Evolutionary conservation across 2,329 filamentous ascomycete species (phyloP), one percentile per base, ranked within the genome.

Genomic region (Davidsoniella australis): DNA sequence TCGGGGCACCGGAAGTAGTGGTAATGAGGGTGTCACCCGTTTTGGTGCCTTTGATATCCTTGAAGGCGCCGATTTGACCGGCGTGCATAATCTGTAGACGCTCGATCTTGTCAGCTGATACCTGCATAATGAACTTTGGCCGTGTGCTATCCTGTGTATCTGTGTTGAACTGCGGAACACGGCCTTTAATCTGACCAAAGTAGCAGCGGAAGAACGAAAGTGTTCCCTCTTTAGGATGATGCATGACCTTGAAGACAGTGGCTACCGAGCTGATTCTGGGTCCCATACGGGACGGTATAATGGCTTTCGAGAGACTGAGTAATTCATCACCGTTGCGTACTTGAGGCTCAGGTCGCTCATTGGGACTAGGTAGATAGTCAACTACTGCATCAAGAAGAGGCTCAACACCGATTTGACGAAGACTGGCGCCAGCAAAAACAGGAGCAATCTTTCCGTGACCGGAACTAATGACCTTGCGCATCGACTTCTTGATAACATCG

Each of bases 161-260:
- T 9, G 88, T 91, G 61, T 96, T 96, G 76, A 82, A 96, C 23
- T 93, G 75, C 2, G 78, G 67, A 8, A 78, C 73, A 56, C 85
- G 86, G 43, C 80, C 79, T 51, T 78, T 76, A 48, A 98, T 67
- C 2, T 76, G 74, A 8, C 91, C 91, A 23, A 86, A 84, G 63
- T 96, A 96, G 6, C 95, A 85, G 39, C 91, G 79, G 8, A 96
- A 81, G 59, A 93, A 96, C 54, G 93, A 87, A 52, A 96, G 72
- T 48, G 93, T 81, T 16, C 91, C 91, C 50, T 87, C 80, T 55
- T 82, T 82, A 7, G 83, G 69, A 58, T 96, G 89, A 56, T 89
- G 82, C 55, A 91, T 86, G 5, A 96, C 91, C 64, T 98, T 98
- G 73, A 96, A 98, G 1, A 96, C 75, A 14, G 82, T 84, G 23